A percentile compares a stretch with the other conserved stretches of the same genome.
Conservation (phyloP, 768 basidiomycete genomes). For the Mycena epipterygia region DNA sequence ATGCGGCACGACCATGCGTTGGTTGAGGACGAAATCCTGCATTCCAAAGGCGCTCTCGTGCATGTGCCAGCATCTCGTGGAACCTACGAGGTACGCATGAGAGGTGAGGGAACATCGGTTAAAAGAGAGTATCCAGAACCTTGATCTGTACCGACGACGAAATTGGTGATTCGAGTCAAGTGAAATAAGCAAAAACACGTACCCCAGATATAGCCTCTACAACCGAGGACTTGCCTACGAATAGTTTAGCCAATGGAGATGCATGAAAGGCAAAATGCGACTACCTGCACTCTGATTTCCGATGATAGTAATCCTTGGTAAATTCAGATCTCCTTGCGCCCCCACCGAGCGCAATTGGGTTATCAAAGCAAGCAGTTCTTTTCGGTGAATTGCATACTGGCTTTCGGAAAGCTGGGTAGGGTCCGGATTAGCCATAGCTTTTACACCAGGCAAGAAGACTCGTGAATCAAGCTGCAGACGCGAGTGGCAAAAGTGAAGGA, state of each 20-base stretch:
- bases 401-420: slow-evolving; percentile 43
- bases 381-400: slow-evolving; percentile 46
- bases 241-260: neutral
- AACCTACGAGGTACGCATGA: no score
- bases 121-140: no score
- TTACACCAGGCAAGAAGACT: neutral
- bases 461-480: no score
- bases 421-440: neutral
- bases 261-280: neutral
- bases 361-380: slow-evolving; percentile 47
- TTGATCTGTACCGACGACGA: no score
- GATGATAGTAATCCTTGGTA: slow-evolving; percentile 64
- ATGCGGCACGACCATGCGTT: slow-evolving; percentile 54
- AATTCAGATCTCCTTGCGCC: slow-evolving; percentile 59
- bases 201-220: slow-evolving; percentile 67
- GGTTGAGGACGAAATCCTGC: slow-evolving; percentile 43
- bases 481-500: no score
- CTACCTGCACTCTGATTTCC: slow-evolving; percentile 66
- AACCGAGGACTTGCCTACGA: slow-evolving; percentile 55
- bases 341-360: slow-evolving; percentile 52
- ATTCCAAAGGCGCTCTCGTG: slow-evolving; percentile 57
- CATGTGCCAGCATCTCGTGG: slow-evolving; percentile 65
- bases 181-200: no score
- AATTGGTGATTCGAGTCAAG: no score
- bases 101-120: no score